Base-by-base conservation (phyloP, 2,329 filamentous ascomycete species). In the Drechslerella dactyloides region DNA sequence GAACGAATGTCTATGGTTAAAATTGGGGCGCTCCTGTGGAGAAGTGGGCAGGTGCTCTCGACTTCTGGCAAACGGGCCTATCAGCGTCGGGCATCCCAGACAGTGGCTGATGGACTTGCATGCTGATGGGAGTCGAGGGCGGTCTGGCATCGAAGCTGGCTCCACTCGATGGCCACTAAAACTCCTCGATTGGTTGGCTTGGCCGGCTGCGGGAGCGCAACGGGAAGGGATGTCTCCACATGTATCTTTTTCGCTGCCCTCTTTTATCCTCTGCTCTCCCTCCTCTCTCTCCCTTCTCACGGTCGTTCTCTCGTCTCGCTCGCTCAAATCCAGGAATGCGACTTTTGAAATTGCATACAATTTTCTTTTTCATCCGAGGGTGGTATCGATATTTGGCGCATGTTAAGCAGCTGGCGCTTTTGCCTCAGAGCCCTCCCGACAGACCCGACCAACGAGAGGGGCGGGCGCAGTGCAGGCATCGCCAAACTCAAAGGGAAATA, bases 21-120 rank as follows among this genome's bases (percentile, higher is more conserved):
- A 48, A 48, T 48, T 23, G 44, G 44, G 44, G 44, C 44, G 44
- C 44, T 48, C 44, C n/a, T 4, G 44, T 15, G 19, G 44, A 48
- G n/a, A 19, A 3, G n/a, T 48, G 44, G 44, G 44, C 44, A 48
- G 44, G 44, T 48, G 44, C 44, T 11, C 44, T 48, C n/a, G n/a
- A 40, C 33, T 19, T 33, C 35, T 19, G 3, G n/a, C 44, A n/a
- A 44, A n/a, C 15, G 4, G 19, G 17, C 66, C 66, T 70, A 70
- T 70, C 59, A 70, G 11, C 33, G 15, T 17, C 4, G 4, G 30
- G 44, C 55, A 59, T 70, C 53, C 55, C 59, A 70, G 66, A 70
- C 66, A 70, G 58, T 70, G 66, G 66, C 66, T 70, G 51, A 61
- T 52, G 52, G 53, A 44, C n/a, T 52, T 63, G 65, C 52, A 57